These are phyloP conservation scores for Tardiomyces depauwii DNA, from an alignment of 1,139 yeast species.

Conservation along the genomic window DNA sequence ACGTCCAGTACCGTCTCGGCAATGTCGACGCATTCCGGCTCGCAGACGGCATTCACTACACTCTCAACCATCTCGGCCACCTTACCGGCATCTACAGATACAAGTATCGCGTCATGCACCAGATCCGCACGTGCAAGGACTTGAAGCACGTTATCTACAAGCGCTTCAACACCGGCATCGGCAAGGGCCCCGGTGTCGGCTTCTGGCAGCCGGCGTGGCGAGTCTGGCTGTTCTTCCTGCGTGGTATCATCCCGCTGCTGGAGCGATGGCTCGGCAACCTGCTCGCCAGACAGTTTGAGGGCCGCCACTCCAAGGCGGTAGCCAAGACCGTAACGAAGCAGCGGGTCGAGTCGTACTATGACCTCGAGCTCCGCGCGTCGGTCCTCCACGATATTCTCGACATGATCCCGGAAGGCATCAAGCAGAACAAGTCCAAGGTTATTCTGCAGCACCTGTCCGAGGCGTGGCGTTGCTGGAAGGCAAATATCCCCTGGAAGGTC, in stretches of 20 bases:
- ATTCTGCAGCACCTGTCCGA: constrained; percentile 90
- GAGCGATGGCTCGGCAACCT: constrained; percentile 95
- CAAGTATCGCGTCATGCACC: constrained; percentile 97
- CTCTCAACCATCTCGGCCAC: constrained; percentile 88
- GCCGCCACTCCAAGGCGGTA: constrained; percentile 82
- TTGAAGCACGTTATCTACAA: constrained; percentile 83
- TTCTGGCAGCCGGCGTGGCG: constrained; percentile 99
- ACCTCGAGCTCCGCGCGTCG: constrained; percentile 83
- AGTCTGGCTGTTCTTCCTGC: constrained; percentile 83
- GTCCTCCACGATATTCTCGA: constrained; percentile 94
- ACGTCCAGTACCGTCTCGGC: constrained; percentile 82
- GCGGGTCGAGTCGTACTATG: constrained; percentile 89
- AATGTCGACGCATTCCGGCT: constrained; percentile 87
- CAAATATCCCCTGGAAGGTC: constrained; percentile 96
- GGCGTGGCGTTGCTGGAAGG: constrained; percentile 99
- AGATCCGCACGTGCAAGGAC: constrained; percentile 91
- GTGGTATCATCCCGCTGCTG: constrained; percentile 87
- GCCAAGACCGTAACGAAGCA: constrained; percentile 94
- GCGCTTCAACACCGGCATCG: constrained; percentile 67
- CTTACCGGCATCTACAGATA: constrained; percentile 93
- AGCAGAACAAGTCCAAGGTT: constrained; percentile 77
- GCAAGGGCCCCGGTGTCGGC: constrained; percentile 98
- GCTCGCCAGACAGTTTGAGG: constrained; percentile 89
- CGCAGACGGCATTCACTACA: constrained; percentile 89
- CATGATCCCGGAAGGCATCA: constrained; percentile 93